Evolutionary conservation across 2,329 filamentous ascomycete genomes (phyloP), one percentile per base, ranked within the genome.

Genomic region (Exserohilum rostratum): DNA sequence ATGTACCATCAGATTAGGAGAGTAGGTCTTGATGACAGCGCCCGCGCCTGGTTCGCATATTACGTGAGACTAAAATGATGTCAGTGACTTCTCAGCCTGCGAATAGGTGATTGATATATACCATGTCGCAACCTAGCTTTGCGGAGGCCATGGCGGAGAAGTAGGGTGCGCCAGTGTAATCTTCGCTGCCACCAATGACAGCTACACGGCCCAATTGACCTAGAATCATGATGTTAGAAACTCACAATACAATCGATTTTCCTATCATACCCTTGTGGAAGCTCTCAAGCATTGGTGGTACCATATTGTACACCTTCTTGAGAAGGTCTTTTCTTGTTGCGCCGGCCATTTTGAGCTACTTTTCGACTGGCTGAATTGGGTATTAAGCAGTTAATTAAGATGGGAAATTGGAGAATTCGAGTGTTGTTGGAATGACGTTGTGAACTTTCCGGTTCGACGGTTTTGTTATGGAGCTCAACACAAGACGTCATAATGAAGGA

Each of bases 121-220:
- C 91, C 90, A 96, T 90, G 70, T 96, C 92, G 69, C 89, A 91
- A 76, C 93, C 95, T 53, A 98, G 79, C 69, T 90, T 87, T 42
- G 95, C 95, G 62, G 91, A 96, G 11, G 95, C 95, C 87, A 97
- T 97, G 61, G 93, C 93, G 17, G 93, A 97, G 78, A 99, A 99
- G 79, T 96, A 99, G 11, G 95, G 95, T 54, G 95, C 95, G 33
- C 95, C 95, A 1, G 95, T 97, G 75, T 98, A 99, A 77, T 98
- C 93, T 73, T 93, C 88, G 71, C 91, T 96, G 35, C 95, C 95
- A 46, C 95, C 95, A 62, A 99, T 95, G 54, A 99, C 95, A 47
- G 87, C 95, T 48, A 99, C 87, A 50, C 95, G 86, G 5, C 95
- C 95, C 62, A 96, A 83, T 77, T 98, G 93, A 55, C 95, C 93